Conservation (phyloP, 768 basidiomycete genomes). For the Ramaria rubella region DNA sequence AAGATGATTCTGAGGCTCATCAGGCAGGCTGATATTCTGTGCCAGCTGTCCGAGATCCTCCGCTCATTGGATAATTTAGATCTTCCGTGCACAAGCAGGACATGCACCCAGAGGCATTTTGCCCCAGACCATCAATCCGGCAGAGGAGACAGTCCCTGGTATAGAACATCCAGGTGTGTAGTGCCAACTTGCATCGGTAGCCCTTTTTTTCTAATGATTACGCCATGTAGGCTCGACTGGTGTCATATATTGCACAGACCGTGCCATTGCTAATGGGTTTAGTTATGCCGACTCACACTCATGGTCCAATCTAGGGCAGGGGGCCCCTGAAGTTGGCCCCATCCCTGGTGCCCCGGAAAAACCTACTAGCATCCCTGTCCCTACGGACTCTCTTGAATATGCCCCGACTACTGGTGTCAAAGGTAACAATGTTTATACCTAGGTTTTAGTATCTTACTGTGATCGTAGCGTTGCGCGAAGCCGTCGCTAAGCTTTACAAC, state of each 20-base stretch:
- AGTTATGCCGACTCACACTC: conserved; percentile 53
- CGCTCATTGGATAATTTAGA: conserved; percentile 34
- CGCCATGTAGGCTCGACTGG: conserved; percentile 27
- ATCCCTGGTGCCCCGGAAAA: conserved; percentile 70
- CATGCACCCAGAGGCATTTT: conserved; percentile 59
- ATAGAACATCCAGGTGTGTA: conserved; percentile 74
- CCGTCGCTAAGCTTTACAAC: conserved; percentile 89
- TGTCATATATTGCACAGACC: conserved; percentile 85
- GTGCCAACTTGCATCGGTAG: conserved; percentile 29
- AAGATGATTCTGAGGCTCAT: conserved; percentile 85
- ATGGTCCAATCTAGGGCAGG: conserved; percentile 90
- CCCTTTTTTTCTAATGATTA: conserved; percentile 7
- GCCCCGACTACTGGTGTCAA: conserved; percentile 91
- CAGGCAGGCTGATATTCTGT: conserved; percentile 38
- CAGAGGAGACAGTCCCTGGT: conserved; percentile 87
- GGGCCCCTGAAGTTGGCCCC: conserved; percentile 82
- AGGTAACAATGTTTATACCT: conserved; percentile 33
- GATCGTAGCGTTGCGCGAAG: conserved; percentile 64
- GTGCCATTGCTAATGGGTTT: conserved; percentile 95
- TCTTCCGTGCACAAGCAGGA: conserved; percentile 66
- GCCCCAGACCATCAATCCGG: conserved; percentile 71
- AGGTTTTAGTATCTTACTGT: not conserved
- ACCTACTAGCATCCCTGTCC: conserved; percentile 56
- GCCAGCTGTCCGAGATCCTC: not conserved
- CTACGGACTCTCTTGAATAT: conserved; percentile 75